Conservation (phyloP, 805 yeast species). For the Cyberlindnera bimundalis region DNA sequence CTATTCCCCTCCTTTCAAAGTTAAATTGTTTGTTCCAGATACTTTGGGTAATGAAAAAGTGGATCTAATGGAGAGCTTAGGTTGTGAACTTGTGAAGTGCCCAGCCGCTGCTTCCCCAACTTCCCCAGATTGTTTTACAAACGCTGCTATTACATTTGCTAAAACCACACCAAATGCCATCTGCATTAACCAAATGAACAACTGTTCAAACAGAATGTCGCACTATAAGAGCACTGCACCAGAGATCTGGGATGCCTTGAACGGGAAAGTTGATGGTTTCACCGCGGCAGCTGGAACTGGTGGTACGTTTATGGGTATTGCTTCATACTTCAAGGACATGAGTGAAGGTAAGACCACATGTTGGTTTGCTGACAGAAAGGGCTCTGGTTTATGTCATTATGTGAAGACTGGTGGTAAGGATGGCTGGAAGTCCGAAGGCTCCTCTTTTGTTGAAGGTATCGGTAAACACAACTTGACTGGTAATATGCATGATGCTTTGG, state of each 20-base stretch:
- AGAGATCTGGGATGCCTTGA: conserved; percentile 63
- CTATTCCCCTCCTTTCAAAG: conserved; percentile 36
- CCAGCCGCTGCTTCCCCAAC: conserved; percentile 58
- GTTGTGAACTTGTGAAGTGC: conserved; percentile 60
- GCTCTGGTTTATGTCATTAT: conserved; percentile 55
- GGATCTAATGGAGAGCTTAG: conserved; percentile 52
- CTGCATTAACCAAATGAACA: conserved; percentile 82
- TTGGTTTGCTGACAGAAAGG: conserved; percentile 77
- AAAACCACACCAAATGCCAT: conserved; percentile 46
- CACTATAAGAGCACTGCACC: conserved; percentile 76
- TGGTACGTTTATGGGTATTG: conserved; percentile 78
- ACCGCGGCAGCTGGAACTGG: conserved; percentile 82
- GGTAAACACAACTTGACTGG: conserved; percentile 26
- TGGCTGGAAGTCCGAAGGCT: conserved; percentile 22
- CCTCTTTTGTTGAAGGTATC: conserved; percentile 27
- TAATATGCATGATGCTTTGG: conserved; percentile 21
- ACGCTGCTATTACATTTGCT: conserved; percentile 30
- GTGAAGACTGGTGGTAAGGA: conserved; percentile 19
- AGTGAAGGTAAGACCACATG: conserved; percentile 38
- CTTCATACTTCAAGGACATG: conserved; percentile 54
- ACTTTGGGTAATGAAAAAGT: conserved; percentile 72
- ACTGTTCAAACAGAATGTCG: conserved; percentile 66
- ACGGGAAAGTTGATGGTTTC: conserved; percentile 53
- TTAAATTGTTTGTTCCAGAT: conserved; percentile 74
- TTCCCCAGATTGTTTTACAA: conserved; percentile 42